Percentiles rank a stretch among this genome's conserved stretches.
phyloP scores from a whole-genome alignment of 2,329 filamentous ascomycete species.

The Sporothrix phasma region DNA sequence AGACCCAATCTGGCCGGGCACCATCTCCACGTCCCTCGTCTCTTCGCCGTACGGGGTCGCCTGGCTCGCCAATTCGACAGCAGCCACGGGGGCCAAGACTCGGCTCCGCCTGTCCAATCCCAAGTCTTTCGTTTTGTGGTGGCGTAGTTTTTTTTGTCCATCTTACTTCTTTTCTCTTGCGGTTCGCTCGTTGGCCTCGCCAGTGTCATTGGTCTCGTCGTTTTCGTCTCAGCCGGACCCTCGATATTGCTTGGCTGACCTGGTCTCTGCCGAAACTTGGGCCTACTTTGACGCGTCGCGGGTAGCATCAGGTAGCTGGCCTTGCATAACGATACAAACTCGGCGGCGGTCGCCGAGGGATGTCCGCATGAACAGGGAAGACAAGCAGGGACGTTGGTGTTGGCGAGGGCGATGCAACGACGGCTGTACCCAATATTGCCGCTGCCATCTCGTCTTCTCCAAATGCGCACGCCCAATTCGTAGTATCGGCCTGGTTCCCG shows the following conservation, averaged over 20 bases:
- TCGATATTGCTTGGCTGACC: neutral
- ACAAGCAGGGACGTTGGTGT: neutral
- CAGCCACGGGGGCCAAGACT: neutral
- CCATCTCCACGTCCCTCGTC: neutral
- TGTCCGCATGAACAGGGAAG: neutral
- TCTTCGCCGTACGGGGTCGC: neutral
- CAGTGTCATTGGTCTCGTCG: neutral
- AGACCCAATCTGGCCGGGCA: neutral
- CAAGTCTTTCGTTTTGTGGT: neutral
- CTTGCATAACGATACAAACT: neutral
- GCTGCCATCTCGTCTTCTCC: neutral
- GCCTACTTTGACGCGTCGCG: too few relatives aligned
- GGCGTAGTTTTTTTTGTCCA: neutral
- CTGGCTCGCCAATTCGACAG: neutral
- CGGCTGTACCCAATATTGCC: neutral
- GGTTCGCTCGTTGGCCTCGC: neutral
- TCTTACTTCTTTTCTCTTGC: neutral
- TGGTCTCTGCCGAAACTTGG: neutral
- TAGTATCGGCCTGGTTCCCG: neutral
- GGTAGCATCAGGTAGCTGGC: too few relatives aligned
- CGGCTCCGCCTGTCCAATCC: conserved; percentile 2
- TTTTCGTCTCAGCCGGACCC: neutral
- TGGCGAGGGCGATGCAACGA: neutral
- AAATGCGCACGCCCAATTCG: neutral
- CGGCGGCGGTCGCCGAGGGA: neutral